Conservation (phyloP, 2,329 filamentous ascomycete species). For the Catunica adiposa region DNA sequence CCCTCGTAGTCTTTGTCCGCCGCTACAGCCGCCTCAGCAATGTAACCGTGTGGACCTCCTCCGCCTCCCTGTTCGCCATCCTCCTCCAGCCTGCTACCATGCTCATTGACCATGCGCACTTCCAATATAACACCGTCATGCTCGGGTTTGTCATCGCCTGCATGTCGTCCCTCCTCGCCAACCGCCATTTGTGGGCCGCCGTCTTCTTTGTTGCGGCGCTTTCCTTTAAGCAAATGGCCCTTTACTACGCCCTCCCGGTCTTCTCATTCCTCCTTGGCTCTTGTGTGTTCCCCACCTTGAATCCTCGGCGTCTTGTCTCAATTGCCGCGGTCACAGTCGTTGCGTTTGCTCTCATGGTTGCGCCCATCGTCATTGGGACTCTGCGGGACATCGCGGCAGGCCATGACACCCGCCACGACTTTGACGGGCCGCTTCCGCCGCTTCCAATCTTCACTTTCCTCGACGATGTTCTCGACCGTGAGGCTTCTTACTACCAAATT, state of each 20-base stretch:
- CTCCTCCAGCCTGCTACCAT: constrained; percentile 84
- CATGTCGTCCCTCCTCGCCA: constrained; percentile 76
- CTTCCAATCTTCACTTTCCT: constrained; percentile 46
- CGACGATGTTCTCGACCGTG: constrained; percentile 40
- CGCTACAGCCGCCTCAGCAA: constrained; percentile 61
- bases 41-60: constrained; percentile 66
- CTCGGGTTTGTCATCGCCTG: constrained; percentile 75
- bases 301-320: constrained; percentile 49
- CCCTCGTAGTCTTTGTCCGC: constrained; percentile 68
- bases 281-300: constrained; percentile 61
- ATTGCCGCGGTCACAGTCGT: constrained; percentile 58
- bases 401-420: constrained; percentile 22
- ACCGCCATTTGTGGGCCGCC: constrained; percentile 71
- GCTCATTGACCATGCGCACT: constrained; percentile 86
- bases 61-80: constrained; percentile 74
- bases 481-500: constrained; percentile 56
- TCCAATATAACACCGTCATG: constrained; percentile 99
- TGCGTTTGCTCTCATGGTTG: constrained; percentile 58
- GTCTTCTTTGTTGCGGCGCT: constrained; percentile 86
- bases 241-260: constrained; percentile 88
- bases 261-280: constrained; percentile 83
- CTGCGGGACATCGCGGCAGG: constrained; percentile 50
- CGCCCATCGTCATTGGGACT: constrained; percentile 58
- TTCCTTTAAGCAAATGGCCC: constrained; percentile 98
- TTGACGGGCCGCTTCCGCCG: constrained; percentile 10